Percentiles rank a stretch among this genome's conserved stretches.
These are phyloP conservation scores for Akebia trifoliata DNA, from an alignment of 164 flowering plant genomes.

Conservation along the genomic window DNA sequence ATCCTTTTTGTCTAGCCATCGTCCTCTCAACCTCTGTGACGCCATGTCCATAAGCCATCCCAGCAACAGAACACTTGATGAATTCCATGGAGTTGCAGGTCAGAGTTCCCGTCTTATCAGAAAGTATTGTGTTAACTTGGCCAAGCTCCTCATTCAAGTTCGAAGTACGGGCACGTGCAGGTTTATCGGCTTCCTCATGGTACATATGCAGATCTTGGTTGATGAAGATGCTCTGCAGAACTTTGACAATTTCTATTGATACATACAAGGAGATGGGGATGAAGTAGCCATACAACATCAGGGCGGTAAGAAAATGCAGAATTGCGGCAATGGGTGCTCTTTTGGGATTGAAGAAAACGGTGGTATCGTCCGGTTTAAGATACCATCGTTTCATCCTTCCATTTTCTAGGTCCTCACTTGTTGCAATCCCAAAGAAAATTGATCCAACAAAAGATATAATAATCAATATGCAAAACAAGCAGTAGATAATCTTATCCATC, in stretches of 20 bases:
- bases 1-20: slow-evolving; percentile 54
- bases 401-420: slow-evolving; percentile 52
- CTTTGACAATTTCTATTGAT: slow-evolving; percentile 86
- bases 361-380: slow-evolving; percentile 60
- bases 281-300: slow-evolving; percentile 65
- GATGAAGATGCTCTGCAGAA: slow-evolving; percentile 85
- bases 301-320: slow-evolving; percentile 65
- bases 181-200: slow-evolving; percentile 77
- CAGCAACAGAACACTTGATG: slow-evolving; percentile 83
- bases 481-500: slow-evolving; percentile 76
- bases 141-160: slow-evolving; percentile 98
- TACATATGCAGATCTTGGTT: slow-evolving; percentile 81
- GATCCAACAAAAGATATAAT: slow-evolving; percentile 61
- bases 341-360: slow-evolving; percentile 57
- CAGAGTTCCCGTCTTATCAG: slow-evolving; percentile 95
- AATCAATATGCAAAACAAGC: slow-evolving; percentile 52
- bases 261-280: slow-evolving; percentile 95
- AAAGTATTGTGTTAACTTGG: slow-evolving; percentile 86
- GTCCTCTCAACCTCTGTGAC: slow-evolving; percentile 87
- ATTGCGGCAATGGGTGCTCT: slow-evolving; percentile 56
- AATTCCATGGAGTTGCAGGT: slow-evolving; percentile 99
- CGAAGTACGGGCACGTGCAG: slow-evolving; percentile 91
- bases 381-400: slow-evolving; percentile 73
- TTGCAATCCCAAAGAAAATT: slow-evolving; percentile 59
- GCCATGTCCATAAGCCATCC: slow-evolving; percentile 85